These are phyloP conservation scores for Tylopilus balloui DNA, from an alignment of 768 basidiomycete genomes.

Conservation along the genomic window DNA sequence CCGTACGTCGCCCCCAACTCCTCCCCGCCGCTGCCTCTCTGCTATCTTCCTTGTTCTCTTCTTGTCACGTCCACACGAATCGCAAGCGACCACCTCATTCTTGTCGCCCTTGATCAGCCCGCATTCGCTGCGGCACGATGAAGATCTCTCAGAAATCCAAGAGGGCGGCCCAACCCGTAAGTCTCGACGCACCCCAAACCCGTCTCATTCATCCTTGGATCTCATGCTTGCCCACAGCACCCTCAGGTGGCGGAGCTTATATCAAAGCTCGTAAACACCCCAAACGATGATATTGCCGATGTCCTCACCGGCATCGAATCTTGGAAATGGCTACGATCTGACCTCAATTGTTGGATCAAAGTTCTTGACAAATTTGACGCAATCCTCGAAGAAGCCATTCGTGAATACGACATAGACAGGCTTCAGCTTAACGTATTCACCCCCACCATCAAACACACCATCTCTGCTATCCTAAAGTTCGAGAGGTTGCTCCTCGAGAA, in stretches of 20 bases:
- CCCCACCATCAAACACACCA: constrained; percentile 62
- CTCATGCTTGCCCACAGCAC: constrained; percentile 43
- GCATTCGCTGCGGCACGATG: constrained; percentile 63
- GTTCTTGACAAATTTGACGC: constrained; percentile 94
- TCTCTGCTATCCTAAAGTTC: constrained; percentile 84
- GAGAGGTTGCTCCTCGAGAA: constrained; percentile 91
- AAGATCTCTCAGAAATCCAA: constrained; percentile 85
- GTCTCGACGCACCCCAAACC: constrained; percentile 25
- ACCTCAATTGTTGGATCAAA: constrained; percentile 94
- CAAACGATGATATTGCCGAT: constrained; percentile 66
- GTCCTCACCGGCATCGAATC: constrained; percentile 64
- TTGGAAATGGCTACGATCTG: constrained; percentile 96
- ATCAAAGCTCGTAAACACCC: constrained; percentile 56
- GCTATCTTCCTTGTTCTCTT: constrained; percentile 12
- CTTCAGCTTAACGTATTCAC: constrained; percentile 79
- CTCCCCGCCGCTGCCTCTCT: background rate
- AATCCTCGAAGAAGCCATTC: constrained; percentile 78
- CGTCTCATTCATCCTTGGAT: constrained; percentile 1
- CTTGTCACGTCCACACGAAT: constrained; percentile 7
- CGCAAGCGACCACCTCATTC: background rate
- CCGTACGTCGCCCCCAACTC: constrained; percentile 23
- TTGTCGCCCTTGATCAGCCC: constrained; percentile 20
- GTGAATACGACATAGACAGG: constrained; percentile 81
- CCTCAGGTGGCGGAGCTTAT: constrained; percentile 81
- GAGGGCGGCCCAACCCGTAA: constrained; percentile 73